Conservation (phyloP, 306 rosid species). For the Dalbergia oliveri region DNA sequence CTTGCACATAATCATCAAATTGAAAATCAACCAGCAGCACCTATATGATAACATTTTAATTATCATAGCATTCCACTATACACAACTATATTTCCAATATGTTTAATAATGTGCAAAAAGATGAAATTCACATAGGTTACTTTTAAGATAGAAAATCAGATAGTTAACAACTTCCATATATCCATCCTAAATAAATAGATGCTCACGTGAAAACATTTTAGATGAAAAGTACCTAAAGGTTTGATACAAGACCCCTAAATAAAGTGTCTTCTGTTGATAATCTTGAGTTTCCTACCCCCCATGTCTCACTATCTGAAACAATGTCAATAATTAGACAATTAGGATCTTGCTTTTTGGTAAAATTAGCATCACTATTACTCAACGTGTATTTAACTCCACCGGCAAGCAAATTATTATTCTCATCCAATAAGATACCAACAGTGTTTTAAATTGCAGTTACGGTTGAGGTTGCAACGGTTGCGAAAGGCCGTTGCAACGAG, state of each 20-base stretch:
- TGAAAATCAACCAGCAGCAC: slow-evolving; percentile 11
- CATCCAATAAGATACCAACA: no score
- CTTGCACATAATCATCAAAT: background rate
- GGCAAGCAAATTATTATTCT: slow-evolving; percentile 53
- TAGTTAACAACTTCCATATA: background rate
- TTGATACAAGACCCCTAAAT: slow-evolving; percentile 96
- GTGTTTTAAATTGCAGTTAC: no score
- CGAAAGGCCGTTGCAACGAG: no score
- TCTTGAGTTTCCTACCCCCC: slow-evolving; percentile 97
- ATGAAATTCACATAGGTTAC: background rate
- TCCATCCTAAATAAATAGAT: background rate
- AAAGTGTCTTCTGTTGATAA: slow-evolving; percentile 83
- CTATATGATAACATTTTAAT: background rate
- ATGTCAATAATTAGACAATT: slow-evolving; percentile 28
- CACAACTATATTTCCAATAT: background rate
- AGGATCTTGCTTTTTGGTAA: slow-evolving; percentile 13
- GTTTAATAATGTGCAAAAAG: background rate
- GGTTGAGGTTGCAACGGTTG: no score
- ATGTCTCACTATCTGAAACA: slow-evolving; percentile 94
- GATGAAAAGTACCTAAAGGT: slow-evolving; percentile 76
- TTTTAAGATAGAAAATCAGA: no score
- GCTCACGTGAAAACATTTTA: background rate
- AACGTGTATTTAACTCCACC: slow-evolving; percentile 94
- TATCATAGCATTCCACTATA: background rate
- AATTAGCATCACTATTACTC: slow-evolving; percentile 50